Base-by-base conservation (phyloP, 2,329 filamentous ascomycete species). In the Curvularia spicifera region DNA sequence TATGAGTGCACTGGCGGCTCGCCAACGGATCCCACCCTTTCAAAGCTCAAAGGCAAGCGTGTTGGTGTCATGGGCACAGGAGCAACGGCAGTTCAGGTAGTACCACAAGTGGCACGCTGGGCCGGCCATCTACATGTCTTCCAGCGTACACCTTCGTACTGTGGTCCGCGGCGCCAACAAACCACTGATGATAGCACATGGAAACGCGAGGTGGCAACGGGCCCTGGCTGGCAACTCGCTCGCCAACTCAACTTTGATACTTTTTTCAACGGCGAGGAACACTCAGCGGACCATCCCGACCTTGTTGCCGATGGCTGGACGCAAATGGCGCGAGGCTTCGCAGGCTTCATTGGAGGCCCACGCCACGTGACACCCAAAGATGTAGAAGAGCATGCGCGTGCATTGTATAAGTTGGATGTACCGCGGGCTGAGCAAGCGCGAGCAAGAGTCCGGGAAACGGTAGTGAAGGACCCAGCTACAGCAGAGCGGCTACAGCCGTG, bases 401-500 rank as follows among this genome's bases (percentile, higher is more conserved):
- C 49, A 20, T 43, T 57, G n/a, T 53, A 57, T 40, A 48, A 53
- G 31, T 28, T 53, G 18, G 35, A 57, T 1, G 35, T 43, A 20
- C 48, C 48, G 12, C 43, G 52, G 40, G 33, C 49, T n/a, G 54
- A 57, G 37, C 35, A 57, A 26, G 49, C 49, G 4, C 28, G 49
- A 15, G 54, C 43, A 22, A 43, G 40, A 3, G 43, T 57, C 3
- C 35, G 35, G 5, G 33, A 52, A 9, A 48, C 24, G 5, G 49
- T 53, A 3, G 84, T 88, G 22, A 71, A 80, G 42, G 80, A 88
- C 61, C 69, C 69, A 9, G 69, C 66, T 2, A 83, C 81, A 0
- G 85, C 85, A 0, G 78, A 78, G 43, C 78, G 74, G 9, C 78
- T 88, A 9, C 83, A 85, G 68, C 78, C 85, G 0, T 87, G 84